phyloP scores from a whole-genome alignment of 371 early-diverging fungal genomes.

The Mortierella sp. region DNA sequence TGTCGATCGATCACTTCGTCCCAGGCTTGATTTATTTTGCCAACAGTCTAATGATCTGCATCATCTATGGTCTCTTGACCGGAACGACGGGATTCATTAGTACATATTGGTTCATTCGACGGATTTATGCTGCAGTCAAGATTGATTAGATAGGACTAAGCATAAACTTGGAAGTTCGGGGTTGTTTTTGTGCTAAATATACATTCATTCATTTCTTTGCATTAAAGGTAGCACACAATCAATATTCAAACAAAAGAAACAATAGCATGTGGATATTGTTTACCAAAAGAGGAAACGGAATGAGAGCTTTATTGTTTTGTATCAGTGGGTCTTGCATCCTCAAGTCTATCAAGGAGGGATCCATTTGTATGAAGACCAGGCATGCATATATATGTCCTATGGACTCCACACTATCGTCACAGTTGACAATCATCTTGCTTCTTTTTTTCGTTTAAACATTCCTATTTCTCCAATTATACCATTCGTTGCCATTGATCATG shows the following conservation, averaged over 20 bases:
- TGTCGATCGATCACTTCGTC: slow-evolving; percentile 64
- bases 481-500: no score
- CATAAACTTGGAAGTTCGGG: neutral
- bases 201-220: neutral
- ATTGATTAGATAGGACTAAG: slow-evolving; percentile 56
- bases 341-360: no score
- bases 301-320: neutral
- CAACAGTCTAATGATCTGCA: slow-evolving; percentile 64
- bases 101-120: slow-evolving; percentile 78
- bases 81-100: slow-evolving; percentile 87
- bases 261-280: neutral
- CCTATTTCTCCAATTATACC: no score
- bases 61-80: slow-evolving; percentile 70
- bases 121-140: slow-evolving; percentile 83
- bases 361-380: neutral
- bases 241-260: neutral
- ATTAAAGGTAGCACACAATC: neutral
- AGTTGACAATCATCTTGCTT: neutral
- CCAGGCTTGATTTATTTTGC: slow-evolving; percentile 68
- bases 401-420: neutral
- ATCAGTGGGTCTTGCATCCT: neutral
- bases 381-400: neutral
- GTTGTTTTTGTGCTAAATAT: slow-evolving; percentile 4
- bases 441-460: neutral
- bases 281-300: neutral